Conservation (phyloP, 164 flowering plant genomes). For the Kingdonia uniflora region DNA sequence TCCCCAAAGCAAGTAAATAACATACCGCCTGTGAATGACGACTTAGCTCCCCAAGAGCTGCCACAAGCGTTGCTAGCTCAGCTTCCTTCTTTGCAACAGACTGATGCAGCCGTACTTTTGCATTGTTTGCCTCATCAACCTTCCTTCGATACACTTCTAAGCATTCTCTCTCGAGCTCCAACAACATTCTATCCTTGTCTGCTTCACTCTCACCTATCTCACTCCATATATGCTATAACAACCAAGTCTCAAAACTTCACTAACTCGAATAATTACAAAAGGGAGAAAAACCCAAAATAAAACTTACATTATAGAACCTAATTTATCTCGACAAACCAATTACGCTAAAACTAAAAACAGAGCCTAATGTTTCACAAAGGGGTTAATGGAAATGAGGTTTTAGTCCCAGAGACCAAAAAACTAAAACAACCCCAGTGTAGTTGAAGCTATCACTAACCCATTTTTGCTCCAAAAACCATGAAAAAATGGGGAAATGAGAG, state of each 20-base stretch:
- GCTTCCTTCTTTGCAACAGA: slow-evolving; percentile 79
- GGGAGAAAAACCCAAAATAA: too few relatives aligned
- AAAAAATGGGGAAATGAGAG: too few relatives aligned
- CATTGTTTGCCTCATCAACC: slow-evolving; percentile 75
- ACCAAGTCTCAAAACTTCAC: not conserved
- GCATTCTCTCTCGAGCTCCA: slow-evolving; percentile 83
- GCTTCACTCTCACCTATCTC: slow-evolving; percentile 84
- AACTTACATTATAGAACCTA: too few relatives aligned
- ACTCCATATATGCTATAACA: slow-evolving; percentile 66
- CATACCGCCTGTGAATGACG: slow-evolving; percentile 43
- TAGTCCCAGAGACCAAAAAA: too few relatives aligned
- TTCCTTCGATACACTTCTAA: slow-evolving; percentile 71
- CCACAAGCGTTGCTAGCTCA: slow-evolving; percentile 76
- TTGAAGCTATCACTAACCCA: too few relatives aligned
- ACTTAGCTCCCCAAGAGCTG: slow-evolving; percentile 69
- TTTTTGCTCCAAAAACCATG: too few relatives aligned
- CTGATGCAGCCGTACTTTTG: slow-evolving; percentile 76
- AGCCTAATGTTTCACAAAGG: too few relatives aligned
- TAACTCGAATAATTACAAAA: too few relatives aligned
- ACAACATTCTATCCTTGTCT: slow-evolving; percentile 67
- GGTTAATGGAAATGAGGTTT: too few relatives aligned
- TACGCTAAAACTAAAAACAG: too few relatives aligned
- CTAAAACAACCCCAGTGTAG: too few relatives aligned
- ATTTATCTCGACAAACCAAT: too few relatives aligned
- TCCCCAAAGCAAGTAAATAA: not conserved